phyloP scores from a whole-genome alignment of 768 basidiomycete species.

The Tephrocybe rancida region DNA sequence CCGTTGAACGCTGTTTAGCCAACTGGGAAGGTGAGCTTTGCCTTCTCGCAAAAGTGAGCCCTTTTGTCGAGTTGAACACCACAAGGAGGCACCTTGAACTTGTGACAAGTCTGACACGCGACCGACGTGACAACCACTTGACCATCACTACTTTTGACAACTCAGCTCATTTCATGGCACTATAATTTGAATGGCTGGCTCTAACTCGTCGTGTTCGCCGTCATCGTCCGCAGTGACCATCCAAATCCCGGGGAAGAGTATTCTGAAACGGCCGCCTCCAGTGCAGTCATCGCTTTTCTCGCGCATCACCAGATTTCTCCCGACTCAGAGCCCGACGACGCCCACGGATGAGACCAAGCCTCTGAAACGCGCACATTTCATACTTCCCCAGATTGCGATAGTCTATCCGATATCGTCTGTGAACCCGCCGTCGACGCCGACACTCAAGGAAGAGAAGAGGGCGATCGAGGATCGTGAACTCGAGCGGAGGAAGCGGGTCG shows the following conservation, averaged over 20 bases:
- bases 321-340: conserved; percentile 46
- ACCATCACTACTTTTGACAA: conserved; percentile 10
- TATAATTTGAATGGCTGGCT: conserved; percentile 25
- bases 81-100: not conserved
- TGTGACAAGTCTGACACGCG: conserved; percentile 1
- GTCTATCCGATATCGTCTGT: conserved; percentile 89
- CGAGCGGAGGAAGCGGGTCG: conserved; percentile 66
- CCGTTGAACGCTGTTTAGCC: not conserved
- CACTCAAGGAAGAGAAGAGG: conserved; percentile 78
- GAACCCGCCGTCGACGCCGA: conserved; percentile 81
- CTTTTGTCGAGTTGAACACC: not conserved
- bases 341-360: conserved; percentile 55
- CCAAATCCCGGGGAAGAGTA: conserved; percentile 77
- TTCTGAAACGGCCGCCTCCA: conserved; percentile 77
- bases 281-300: conserved; percentile 70
- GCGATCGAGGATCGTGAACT: conserved; percentile 77
- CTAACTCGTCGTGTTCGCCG: conserved; percentile 59
- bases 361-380: conserved; percentile 89
- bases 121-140: not conserved
- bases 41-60: not conserved
- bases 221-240: conserved; percentile 84
- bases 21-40: too few species aligned
- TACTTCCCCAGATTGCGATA: conserved; percentile 81
- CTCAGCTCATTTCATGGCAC: conserved; percentile 17
- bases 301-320: conserved; percentile 74